Evolutionary conservation across 352 stramenopile species (phyloP), one percentile per base, ranked within the genome.

Genomic region (Pythium plurisporium): DNA sequence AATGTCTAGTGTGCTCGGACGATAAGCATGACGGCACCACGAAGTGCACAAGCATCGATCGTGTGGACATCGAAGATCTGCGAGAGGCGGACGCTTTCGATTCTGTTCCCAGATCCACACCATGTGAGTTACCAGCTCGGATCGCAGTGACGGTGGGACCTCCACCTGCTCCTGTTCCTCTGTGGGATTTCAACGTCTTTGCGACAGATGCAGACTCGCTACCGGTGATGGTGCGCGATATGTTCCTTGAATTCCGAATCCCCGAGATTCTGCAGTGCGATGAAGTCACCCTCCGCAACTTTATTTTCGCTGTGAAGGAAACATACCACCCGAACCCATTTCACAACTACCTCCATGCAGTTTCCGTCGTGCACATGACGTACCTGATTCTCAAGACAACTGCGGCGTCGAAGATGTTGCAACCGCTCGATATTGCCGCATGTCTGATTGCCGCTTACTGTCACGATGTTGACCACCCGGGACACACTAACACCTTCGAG

Each of bases 381-480:
- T 97, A 96, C 54, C 53, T 92, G 22, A 72, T 97, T 42, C 61
- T 97, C 6, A 43, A n/a, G 6, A 7, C 6, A 17, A 43, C 6
- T 17, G 36, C 82, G 26, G 83, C 79, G 2, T 45, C 57, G 0
- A 72, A 86, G 44, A 70, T 94, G 69, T 61, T 97, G 37, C 76
- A 83, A 25, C 83, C 83, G 19, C 68, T 95, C 46, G 89, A 97
- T 55, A 86, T 96, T 25, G 82, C 91, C 25, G 83, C 73, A 2
- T 89, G 86, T 50, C 54, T 97, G 15, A 73, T 96, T 36, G 89
- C 90, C 17, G 82, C 88, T 7, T 77, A 95, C 5, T 95, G 89
- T 14, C 90, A 97, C 55, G 90, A 97, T 68, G 79, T 97, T 2
- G 90, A 96, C 55, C 90, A 97, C 40, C 89, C 87, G 9, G 90